phyloP scores from a whole-genome alignment of 2,329 filamentous ascomycete species.

The Pestalotiopsis sp. region DNA sequence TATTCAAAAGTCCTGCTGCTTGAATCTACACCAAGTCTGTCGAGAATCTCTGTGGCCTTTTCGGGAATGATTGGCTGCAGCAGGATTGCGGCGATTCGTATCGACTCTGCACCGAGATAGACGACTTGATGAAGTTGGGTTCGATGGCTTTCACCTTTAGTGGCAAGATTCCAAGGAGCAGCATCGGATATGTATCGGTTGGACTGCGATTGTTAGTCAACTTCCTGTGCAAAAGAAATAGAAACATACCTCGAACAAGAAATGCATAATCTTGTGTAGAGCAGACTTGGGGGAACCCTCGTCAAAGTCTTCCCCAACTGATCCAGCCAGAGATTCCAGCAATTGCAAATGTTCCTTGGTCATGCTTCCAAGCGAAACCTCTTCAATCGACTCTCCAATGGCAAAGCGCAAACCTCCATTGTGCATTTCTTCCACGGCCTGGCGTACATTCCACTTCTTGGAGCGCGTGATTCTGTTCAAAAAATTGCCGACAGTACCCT shows the following conservation, averaged over 20 bases:
- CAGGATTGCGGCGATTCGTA: constrained; percentile 80
- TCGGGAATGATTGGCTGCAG: constrained; percentile 88
- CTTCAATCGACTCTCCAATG: not conserved
- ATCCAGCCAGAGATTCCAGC: constrained; percentile 38
- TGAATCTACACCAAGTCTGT: constrained; percentile 71
- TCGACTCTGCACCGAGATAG: constrained; percentile 70
- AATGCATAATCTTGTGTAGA: constrained; percentile 62
- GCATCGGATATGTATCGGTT: constrained; percentile 68
- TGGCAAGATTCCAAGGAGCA: constrained; percentile 67
- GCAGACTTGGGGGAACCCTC: constrained; percentile 64
- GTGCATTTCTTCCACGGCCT: constrained; percentile 48
- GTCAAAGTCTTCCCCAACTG: constrained; percentile 59
- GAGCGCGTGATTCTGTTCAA: constrained; percentile 67
- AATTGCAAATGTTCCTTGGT: constrained; percentile 37
- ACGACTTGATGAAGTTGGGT: constrained; percentile 52
- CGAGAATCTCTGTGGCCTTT: constrained; percentile 71
- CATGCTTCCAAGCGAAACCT: constrained; percentile 21
- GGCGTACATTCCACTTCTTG: constrained; percentile 67
- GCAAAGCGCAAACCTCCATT: not conserved
- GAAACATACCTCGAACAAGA: constrained; percentile 56
- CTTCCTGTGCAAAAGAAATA: not conserved
- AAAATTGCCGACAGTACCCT: constrained; percentile 79
- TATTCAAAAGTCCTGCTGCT: constrained; percentile 63
- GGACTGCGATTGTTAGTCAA: constrained; percentile 28
- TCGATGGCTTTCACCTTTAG: constrained; percentile 37